Conservation (phyloP, 1,139 yeast genomes). For the Saccharomyces hybrid region DNA sequence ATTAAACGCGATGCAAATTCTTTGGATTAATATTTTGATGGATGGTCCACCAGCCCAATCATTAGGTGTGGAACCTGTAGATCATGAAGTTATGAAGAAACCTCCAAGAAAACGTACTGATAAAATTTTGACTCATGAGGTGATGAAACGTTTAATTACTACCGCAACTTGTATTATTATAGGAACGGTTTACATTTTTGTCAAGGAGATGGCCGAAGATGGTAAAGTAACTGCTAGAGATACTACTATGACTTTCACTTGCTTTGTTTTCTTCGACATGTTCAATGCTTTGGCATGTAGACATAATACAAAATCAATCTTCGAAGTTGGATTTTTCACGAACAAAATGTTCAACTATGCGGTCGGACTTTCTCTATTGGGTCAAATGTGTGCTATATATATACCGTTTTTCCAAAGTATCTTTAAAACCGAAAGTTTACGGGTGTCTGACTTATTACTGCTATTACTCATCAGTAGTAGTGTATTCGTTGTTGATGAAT, state of each 20-base stretch:
- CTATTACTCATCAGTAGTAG: constrained; percentile 61
- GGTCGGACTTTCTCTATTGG: constrained; percentile 78
- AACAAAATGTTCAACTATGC: constrained; percentile 92
- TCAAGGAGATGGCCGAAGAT: constrained; percentile 76
- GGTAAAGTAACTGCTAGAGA: constrained; percentile 77
- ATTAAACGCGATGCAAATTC: constrained; percentile 95
- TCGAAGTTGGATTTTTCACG: constrained; percentile 63
- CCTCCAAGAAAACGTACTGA: constrained; percentile 89
- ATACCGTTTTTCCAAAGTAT: constrained; percentile 84
- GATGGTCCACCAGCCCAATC: constrained; percentile 99
- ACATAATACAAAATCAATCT: constrained; percentile 72
- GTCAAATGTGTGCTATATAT: constrained; percentile 91
- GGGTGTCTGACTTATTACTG: constrained; percentile 57
- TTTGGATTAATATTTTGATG: constrained; percentile 96
- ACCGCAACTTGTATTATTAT: constrained; percentile 64
- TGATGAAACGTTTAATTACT: constrained; percentile 65
- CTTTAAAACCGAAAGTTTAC: constrained; percentile 78
- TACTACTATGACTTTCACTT: constrained; percentile 97
- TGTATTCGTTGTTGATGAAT: constrained; percentile 81
- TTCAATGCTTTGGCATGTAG: constrained; percentile 92
- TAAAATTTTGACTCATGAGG: constrained; percentile 61
- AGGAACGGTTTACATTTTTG: constrained; percentile 82
- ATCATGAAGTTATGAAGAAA: constrained; percentile 85
- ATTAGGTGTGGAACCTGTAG: constrained; percentile 94
- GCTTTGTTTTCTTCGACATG: constrained; percentile 92